Conservation (phyloP, 1,139 yeast genomes). For the Candida albicans region DNA sequence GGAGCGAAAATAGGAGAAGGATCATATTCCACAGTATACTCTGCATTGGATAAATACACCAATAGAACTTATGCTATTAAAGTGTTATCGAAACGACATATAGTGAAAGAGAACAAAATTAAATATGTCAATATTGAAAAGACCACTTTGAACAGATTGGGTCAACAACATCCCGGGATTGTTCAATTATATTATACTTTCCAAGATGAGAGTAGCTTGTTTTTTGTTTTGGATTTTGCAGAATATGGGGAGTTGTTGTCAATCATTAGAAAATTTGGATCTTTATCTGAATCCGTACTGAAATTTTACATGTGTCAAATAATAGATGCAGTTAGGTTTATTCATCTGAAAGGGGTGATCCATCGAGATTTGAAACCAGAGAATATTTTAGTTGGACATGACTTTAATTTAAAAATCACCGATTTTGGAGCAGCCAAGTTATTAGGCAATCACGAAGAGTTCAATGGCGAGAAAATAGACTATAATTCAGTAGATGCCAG, state of each 20-base stretch:
- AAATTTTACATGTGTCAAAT: conserved; percentile 76
- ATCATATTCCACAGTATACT: conserved; percentile 72
- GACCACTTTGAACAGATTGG: conserved; percentile 68
- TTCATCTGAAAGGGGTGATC: conserved; percentile 82
- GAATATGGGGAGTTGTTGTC: conserved; percentile 75
- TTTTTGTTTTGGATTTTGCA: conserved; percentile 77
- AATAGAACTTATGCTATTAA: conserved; percentile 69
- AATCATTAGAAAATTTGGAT: conserved; percentile 72
- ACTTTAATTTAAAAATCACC: conserved; percentile 85
- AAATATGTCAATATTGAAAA: conserved; percentile 80
- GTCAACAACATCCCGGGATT: conserved; percentile 64
- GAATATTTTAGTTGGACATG: conserved; percentile 75
- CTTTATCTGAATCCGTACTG: conserved; percentile 73
- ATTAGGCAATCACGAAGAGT: conserved; percentile 46
- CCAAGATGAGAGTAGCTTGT: conserved; percentile 71
- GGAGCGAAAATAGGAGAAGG: conserved; percentile 80
- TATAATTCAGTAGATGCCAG: conserved; percentile 30
- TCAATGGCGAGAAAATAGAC: conserved; percentile 34
- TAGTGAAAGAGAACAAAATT: conserved; percentile 76
- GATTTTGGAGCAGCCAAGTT: conserved; percentile 98
- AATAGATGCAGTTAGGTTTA: conserved; percentile 80
- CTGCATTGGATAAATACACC: conserved; percentile 62
- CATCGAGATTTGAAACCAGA: conserved; percentile 97
- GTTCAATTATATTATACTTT: conserved; percentile 75
- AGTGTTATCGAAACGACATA: conserved; percentile 69